Conservation (phyloP, 371 early-diverging fungal genomes). For the Mortierella sp. region DNA sequence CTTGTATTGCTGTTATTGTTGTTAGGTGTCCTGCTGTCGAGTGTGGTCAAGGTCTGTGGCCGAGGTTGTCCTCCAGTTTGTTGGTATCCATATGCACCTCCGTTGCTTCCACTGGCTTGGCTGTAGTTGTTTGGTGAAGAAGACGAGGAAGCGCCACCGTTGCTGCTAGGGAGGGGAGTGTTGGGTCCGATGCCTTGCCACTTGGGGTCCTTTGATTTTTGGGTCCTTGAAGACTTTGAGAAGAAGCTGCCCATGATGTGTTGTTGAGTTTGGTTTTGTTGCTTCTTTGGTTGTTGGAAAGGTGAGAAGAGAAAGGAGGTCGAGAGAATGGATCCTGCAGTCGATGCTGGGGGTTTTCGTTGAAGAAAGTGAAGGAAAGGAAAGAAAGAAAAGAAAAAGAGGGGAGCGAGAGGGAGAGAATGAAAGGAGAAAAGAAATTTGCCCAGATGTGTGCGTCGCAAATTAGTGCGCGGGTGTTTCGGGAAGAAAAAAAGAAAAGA, state of each 20-base stretch:
- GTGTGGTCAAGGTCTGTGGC: constrained; percentile 24
- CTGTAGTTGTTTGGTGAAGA: background rate
- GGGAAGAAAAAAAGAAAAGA: background rate
- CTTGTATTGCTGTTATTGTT: constrained; percentile 11
- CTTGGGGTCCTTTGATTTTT: constrained; percentile 47
- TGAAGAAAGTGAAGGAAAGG: background rate
- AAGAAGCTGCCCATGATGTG: constrained; percentile 43
- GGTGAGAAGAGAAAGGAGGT: background rate
- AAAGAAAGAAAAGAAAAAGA: background rate
- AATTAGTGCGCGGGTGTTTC: background rate
- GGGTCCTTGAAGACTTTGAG: constrained; percentile 42
- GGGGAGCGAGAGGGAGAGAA: background rate
- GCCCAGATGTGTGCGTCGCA: background rate
- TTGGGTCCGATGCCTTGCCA: constrained; percentile 59
- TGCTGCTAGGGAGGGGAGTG: constrained; percentile 38
- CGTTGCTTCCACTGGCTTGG: constrained; percentile 1
- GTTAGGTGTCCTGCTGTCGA: constrained; percentile 17
- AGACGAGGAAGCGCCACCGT: background rate
- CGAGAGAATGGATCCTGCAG: constrained; percentile 1
- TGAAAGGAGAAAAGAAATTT: background rate
- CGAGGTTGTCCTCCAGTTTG: constrained; percentile 19
- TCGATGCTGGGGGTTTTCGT: background rate
- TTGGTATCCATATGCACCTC: background rate
- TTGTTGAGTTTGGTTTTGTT: background rate
- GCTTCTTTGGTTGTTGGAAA: background rate